Percentiles rank a stretch among this genome's conserved stretches.
phyloP scores from a whole-genome alignment of 2,329 filamentous ascomycete genomes.

The Microdochium paspali region DNA sequence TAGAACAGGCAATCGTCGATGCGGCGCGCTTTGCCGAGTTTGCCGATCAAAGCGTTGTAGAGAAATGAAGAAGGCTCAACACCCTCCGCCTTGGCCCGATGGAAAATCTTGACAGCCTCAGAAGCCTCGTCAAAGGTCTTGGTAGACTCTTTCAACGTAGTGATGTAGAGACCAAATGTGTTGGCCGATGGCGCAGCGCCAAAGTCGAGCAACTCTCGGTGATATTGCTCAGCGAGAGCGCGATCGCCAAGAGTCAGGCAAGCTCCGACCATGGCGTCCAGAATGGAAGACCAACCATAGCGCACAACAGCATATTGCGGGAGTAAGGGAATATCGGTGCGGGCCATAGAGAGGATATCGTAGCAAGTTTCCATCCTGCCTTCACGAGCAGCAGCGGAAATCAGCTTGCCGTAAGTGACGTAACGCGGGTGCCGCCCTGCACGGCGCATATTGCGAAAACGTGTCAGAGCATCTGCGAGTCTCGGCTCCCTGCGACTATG shows the following conservation, averaged over 20 bases:
- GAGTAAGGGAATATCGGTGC: constrained; percentile 76
- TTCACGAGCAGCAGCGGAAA: constrained; percentile 79
- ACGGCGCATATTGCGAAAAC: constrained; percentile 89
- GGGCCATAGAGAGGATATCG: constrained; percentile 83
- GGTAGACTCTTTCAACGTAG: constrained; percentile 92
- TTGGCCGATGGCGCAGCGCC: constrained; percentile 90
- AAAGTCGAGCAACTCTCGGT: constrained; percentile 85
- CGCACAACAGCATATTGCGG: constrained; percentile 79
- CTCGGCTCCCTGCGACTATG: constrained; percentile 64
- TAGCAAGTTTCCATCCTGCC: constrained; percentile 73
- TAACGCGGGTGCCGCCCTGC: constrained; percentile 87
- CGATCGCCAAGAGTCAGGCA: constrained; percentile 79
- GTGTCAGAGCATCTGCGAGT: constrained; percentile 69
- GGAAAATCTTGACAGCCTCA: constrained; percentile 95
- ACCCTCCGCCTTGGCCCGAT: constrained; percentile 83
- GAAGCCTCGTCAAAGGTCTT: constrained; percentile 98
- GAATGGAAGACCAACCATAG: constrained; percentile 92
- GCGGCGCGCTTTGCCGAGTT: constrained; percentile 92
- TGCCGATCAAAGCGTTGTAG: constrained; percentile 97
- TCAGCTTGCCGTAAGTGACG: constrained; percentile 94
- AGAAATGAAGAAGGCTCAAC: constrained; percentile 95
- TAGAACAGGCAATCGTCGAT: constrained; percentile 98
- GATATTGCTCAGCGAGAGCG: constrained; percentile 72
- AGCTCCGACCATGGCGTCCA: constrained; percentile 93
- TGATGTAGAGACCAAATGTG: constrained; percentile 97